Percentiles rank a stretch among this genome's conserved stretches.
Conservation (phyloP, 768 basidiomycete species). For the Tulasnella sp. region DNA sequence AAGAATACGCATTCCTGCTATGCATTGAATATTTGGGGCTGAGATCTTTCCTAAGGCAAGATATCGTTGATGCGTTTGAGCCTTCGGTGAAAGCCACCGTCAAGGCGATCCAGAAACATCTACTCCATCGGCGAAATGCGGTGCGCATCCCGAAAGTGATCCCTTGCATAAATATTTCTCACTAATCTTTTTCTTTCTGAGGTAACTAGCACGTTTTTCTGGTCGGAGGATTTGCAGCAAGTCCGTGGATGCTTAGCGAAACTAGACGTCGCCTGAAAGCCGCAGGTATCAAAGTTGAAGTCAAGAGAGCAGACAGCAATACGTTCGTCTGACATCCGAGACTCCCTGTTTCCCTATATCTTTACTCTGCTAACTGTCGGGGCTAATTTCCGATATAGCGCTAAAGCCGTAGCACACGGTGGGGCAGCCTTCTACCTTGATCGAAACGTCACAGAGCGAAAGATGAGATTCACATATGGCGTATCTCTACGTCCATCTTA, state of each 20-base stretch:
- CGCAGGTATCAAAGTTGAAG: conserved; percentile 35
- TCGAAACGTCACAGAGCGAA: conserved; percentile 70
- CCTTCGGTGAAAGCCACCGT: conserved; percentile 28
- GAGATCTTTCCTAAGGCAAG: too few relatives aligned
- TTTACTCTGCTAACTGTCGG: neutral
- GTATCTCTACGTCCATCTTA: conserved; percentile 66
- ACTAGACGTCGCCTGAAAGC: conserved; percentile 55
- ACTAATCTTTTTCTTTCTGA: neutral
- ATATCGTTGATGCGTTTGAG: too few relatives aligned
- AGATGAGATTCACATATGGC: conserved; percentile 71
- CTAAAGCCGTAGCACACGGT: conserved; percentile 77
- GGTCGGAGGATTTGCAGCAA: conserved; percentile 75
- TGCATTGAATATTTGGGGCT: too few relatives aligned
- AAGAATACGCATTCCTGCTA: neutral
- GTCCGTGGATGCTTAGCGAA: conserved; percentile 67
- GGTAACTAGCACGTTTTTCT: conserved; percentile 57
- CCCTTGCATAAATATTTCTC: neutral
- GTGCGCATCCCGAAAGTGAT: neutral
- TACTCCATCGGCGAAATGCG: conserved; percentile 26
- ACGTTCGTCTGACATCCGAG: conserved; percentile 38
- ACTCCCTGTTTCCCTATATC: neutral
- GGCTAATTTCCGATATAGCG: conserved; percentile 31
- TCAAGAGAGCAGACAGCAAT: conserved; percentile 68
- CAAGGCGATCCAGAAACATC: conserved; percentile 27
- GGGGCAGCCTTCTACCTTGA: conserved; percentile 78